Evolutionary conservation across 2,329 filamentous ascomycete species (phyloP).

Genomic region (Ophiostoma piceae): DNA sequence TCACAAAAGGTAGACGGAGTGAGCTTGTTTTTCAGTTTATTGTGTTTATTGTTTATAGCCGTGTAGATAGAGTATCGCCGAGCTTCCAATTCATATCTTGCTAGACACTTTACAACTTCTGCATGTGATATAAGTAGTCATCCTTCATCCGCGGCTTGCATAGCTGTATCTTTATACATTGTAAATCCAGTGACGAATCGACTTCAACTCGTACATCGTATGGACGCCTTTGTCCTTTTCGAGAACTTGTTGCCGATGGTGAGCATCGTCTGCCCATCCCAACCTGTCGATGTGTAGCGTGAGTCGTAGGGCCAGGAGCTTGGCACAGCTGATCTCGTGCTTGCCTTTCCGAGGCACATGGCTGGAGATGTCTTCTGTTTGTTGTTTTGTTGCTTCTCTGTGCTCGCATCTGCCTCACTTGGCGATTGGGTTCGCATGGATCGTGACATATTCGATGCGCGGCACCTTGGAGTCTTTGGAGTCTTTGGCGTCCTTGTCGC

Average conservation of each 20-base stretch:
- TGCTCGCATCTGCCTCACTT: constrained; percentile 14
- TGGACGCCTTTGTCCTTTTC: neutral
- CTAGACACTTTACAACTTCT: neutral
- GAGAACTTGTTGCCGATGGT: too few species aligned
- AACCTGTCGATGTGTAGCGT: neutral
- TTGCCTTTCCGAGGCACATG: neutral
- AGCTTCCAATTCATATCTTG: neutral
- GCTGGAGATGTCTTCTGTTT: neutral
- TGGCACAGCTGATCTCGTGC: neutral
- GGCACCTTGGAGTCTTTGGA: neutral
- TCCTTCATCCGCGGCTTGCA: neutral
- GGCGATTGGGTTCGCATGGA: constrained; percentile 23
- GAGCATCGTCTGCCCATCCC: neutral
- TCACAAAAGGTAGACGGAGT: neutral
- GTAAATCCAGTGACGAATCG: neutral
- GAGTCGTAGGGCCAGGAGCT: neutral
- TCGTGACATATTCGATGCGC: constrained; percentile 21
- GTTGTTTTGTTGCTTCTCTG: neutral
- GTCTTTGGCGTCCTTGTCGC: neutral
- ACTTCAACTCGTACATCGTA: neutral
- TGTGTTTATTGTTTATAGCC: neutral
- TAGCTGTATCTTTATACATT: neutral
- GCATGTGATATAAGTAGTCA: too few species aligned
- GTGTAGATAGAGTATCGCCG: neutral
- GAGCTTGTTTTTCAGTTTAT: neutral